phyloP scores from a whole-genome alignment of 2,329 filamentous ascomycete species.

The Periconia sp. region DNA sequence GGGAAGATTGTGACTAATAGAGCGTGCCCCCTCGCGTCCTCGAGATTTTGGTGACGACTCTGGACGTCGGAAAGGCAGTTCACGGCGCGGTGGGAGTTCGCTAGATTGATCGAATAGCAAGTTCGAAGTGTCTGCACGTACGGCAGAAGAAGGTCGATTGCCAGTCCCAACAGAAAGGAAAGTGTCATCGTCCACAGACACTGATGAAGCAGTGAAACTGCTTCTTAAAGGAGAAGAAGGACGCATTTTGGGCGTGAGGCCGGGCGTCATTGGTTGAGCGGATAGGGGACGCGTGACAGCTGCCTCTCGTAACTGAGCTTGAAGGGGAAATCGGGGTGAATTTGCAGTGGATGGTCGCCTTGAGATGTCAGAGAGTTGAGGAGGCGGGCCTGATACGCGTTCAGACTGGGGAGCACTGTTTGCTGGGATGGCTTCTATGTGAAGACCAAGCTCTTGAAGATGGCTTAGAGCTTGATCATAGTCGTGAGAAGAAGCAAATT shows the following conservation, averaged over 20 bases:
- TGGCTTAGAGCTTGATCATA: conserved; percentile 37
- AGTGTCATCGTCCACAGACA: not conserved
- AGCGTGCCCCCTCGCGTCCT: conserved; percentile 21
- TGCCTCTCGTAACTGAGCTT: conserved; percentile 11
- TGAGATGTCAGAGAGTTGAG: conserved; percentile 26
- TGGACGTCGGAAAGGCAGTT: conserved; percentile 44
- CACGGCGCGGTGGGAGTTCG: conserved; percentile 39
- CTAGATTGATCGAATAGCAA: conserved; percentile 5
- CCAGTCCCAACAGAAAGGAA: conserved; percentile 8
- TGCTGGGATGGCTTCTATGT: conserved; percentile 13
- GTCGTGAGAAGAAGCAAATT: conserved; percentile 43
- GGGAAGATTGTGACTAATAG: conserved; percentile 33
- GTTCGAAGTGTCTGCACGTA: conserved; percentile 21
- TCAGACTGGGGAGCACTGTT: conserved; percentile 2
- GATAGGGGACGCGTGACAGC: conserved; percentile 17
- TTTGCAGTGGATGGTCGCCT: conserved; percentile 25
- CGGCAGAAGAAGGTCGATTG: not conserved
- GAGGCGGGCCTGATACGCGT: conserved; percentile 29
- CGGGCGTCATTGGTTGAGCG: conserved; percentile 12
- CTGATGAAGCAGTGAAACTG: conserved; percentile 20
- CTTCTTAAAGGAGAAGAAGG: conserved; percentile 26
- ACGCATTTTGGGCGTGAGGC: not conserved
- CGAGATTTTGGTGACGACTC: conserved; percentile 27
- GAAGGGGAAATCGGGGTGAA: conserved; percentile 8
- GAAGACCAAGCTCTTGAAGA: conserved; percentile 38